These are phyloP conservation scores for Sphaerostilbella broomeana DNA, from an alignment of 2,329 filamentous ascomycete genomes.

Conservation along the genomic window DNA sequence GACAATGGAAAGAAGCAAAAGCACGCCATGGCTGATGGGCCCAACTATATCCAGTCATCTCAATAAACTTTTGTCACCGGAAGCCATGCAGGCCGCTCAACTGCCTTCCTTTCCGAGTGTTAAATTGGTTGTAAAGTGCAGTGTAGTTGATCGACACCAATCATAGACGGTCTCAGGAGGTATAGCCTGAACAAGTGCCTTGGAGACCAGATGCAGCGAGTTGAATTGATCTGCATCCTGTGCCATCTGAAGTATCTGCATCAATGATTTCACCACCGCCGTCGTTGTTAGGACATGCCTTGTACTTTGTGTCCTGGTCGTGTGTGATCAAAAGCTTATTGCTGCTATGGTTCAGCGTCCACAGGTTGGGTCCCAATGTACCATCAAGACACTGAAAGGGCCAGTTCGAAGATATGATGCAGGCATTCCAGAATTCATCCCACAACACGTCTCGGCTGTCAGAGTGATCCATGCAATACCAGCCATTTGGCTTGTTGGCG, in stretches of 20 bases:
- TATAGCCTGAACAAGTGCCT: slow-evolving; percentile 20
- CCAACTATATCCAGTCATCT: too few species aligned
- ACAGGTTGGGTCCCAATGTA: slow-evolving; percentile 24
- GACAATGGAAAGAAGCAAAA: too few species aligned
- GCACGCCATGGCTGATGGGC: too few species aligned
- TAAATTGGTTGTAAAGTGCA: too few species aligned
- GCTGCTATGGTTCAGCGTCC: slow-evolving; percentile 20
- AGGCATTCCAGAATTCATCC: slow-evolving; percentile 26
- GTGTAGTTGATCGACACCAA: not conserved
- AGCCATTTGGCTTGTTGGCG: slow-evolving; percentile 19
- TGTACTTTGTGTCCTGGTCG: slow-evolving; percentile 20
- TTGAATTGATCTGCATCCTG: slow-evolving; percentile 20
- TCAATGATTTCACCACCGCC: slow-evolving; percentile 21
- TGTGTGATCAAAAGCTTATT: slow-evolving; percentile 20
- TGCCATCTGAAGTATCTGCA: slow-evolving; percentile 14
- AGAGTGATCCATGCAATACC: slow-evolving; percentile 27
- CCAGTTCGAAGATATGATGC: slow-evolving; percentile 23
- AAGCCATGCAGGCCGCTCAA: too few species aligned
- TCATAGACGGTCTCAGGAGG: not conserved
- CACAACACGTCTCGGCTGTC: slow-evolving; percentile 21
- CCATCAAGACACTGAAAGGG: slow-evolving; percentile 28
- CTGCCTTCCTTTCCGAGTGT: too few species aligned
- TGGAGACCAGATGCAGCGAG: slow-evolving; percentile 22
- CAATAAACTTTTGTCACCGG: too few species aligned
- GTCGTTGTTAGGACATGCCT: slow-evolving; percentile 22